These are phyloP conservation scores for Teunomyces cretensis DNA, from an alignment of 805 yeast genomes.

Conservation along the genomic window DNA sequence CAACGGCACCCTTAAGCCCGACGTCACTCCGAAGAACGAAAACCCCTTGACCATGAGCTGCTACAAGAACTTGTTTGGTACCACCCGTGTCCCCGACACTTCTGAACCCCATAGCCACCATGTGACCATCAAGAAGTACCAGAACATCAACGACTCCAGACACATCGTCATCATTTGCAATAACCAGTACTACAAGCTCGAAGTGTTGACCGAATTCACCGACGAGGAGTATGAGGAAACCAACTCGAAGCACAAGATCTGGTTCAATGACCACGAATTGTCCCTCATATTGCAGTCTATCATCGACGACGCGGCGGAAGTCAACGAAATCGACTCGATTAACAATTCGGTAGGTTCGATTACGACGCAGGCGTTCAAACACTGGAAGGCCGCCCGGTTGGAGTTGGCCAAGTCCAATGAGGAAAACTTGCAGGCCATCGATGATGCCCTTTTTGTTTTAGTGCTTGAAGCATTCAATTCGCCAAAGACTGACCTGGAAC, in stretches of 20 bases:
- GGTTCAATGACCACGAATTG: slow-evolving; percentile 55
- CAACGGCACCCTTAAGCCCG: slow-evolving; percentile 54
- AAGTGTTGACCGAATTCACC: slow-evolving; percentile 41
- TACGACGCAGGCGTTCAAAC: slow-evolving; percentile 51
- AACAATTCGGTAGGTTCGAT: slow-evolving; percentile 52
- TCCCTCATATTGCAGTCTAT: slow-evolving; percentile 44
- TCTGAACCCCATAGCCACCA: slow-evolving; percentile 24
- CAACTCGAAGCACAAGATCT: slow-evolving; percentile 36
- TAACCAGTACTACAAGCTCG: slow-evolving; percentile 51
- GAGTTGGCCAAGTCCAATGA: slow-evolving; percentile 42
- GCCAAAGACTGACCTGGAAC: slow-evolving; percentile 48
- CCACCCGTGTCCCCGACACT: slow-evolving; percentile 51
- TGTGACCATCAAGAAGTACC: slow-evolving; percentile 37
- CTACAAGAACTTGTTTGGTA: slow-evolving; percentile 65
- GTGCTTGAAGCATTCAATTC: slow-evolving; percentile 47
- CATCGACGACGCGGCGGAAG: slow-evolving; percentile 33
- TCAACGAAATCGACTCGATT: slow-evolving; percentile 38
- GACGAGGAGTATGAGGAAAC: slow-evolving; percentile 19
- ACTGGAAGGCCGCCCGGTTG: slow-evolving; percentile 48
- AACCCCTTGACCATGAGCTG: slow-evolving; percentile 66
- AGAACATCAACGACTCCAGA: slow-evolving; percentile 35
- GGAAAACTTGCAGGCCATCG: slow-evolving; percentile 38
- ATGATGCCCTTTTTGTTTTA: slow-evolving; percentile 51
- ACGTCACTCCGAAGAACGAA: slow-evolving; percentile 50
- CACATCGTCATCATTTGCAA: slow-evolving; percentile 52